phyloP scores from a whole-genome alignment of 305 asterid species.

The Fraxinus ornus region DNA sequence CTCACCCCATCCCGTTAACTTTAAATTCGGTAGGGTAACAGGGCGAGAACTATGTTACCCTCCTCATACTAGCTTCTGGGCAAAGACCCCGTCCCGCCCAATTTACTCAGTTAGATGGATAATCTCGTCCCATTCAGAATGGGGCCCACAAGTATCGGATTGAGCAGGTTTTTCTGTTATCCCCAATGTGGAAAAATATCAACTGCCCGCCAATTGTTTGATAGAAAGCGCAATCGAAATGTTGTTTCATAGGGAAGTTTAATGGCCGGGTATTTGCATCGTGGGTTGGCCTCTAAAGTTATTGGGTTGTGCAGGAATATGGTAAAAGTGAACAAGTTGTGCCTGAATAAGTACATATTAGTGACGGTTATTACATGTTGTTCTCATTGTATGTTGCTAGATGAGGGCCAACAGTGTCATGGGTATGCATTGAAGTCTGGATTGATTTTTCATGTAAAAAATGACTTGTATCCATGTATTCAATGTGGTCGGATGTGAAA shows the following conservation, averaged over 20 bases:
- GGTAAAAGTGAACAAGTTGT: slow-evolving; percentile 38
- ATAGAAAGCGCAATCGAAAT: slow-evolving; percentile 58
- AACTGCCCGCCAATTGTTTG: slow-evolving; percentile 58
- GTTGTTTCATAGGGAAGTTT: slow-evolving; percentile 67
- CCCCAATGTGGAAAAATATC: too few relatives aligned
- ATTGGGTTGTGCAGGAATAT: slow-evolving; percentile 44
- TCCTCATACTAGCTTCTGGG: too few relatives aligned
- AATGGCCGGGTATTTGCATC: slow-evolving; percentile 64
- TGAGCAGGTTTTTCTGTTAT: too few relatives aligned
- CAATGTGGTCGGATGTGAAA: slow-evolving; percentile 37
- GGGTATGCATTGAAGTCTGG: slow-evolving; percentile 71
- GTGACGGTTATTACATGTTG: slow-evolving; percentile 59
- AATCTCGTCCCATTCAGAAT: too few relatives aligned
- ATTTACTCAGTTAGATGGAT: too few relatives aligned
- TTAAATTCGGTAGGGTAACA: too few relatives aligned
- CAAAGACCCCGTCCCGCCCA: too few relatives aligned
- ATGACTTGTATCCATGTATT: slow-evolving; percentile 61
- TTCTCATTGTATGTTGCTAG: slow-evolving; percentile 49
- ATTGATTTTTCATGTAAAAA: slow-evolving; percentile 62
- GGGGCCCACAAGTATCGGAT: too few relatives aligned
- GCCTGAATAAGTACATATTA: slow-evolving; percentile 54
- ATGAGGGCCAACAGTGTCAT: slow-evolving; percentile 68
- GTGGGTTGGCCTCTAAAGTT: slow-evolving; percentile 45
- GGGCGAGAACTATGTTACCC: too few relatives aligned
- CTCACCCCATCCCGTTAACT: too few relatives aligned